Conservation (phyloP, 805 yeast genomes). For the Suhomyces vadensis region DNA sequence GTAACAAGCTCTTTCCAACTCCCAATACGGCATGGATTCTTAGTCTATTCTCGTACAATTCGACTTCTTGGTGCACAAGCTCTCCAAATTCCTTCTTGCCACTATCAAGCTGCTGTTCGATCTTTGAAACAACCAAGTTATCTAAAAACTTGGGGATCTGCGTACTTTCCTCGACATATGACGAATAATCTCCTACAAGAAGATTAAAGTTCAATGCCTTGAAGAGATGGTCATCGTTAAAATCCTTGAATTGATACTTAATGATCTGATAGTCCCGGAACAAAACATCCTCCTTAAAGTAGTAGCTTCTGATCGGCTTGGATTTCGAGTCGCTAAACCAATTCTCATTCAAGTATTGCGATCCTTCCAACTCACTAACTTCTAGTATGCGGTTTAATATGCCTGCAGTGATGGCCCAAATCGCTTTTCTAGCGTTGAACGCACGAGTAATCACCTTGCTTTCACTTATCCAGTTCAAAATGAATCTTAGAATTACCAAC, state of each 20-base stretch:
- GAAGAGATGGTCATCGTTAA: slow-evolving; percentile 54
- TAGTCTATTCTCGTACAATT: slow-evolving; percentile 27
- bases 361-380: slow-evolving; percentile 20
- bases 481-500: slow-evolving; percentile 38
- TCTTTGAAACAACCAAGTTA: slow-evolving; percentile 18
- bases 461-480: slow-evolving; percentile 58
- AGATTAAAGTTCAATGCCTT: slow-evolving; percentile 19
- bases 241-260: slow-evolving; percentile 56
- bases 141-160: slow-evolving; percentile 24
- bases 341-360: slow-evolving; percentile 15
- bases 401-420: slow-evolving; percentile 18
- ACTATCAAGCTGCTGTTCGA: slow-evolving; percentile 11
- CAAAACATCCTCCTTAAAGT: slow-evolving; percentile 64
- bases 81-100: neutral
- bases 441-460: slow-evolving; percentile 32
- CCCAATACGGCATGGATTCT: slow-evolving; percentile 29
- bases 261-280: slow-evolving; percentile 61
- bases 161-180: slow-evolving; percentile 10
- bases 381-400: slow-evolving; percentile 9
- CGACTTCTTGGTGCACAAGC: slow-evolving; percentile 5
- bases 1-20: slow-evolving; percentile 23
- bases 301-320: slow-evolving; percentile 51
- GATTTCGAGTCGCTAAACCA: slow-evolving; percentile 16
- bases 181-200: slow-evolving; percentile 22
- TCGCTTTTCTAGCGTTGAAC: slow-evolving; percentile 12